These are phyloP conservation scores for Epichloe brachyelytri DNA, from an alignment of 2,329 filamentous ascomycete species.

Conservation along the genomic window DNA sequence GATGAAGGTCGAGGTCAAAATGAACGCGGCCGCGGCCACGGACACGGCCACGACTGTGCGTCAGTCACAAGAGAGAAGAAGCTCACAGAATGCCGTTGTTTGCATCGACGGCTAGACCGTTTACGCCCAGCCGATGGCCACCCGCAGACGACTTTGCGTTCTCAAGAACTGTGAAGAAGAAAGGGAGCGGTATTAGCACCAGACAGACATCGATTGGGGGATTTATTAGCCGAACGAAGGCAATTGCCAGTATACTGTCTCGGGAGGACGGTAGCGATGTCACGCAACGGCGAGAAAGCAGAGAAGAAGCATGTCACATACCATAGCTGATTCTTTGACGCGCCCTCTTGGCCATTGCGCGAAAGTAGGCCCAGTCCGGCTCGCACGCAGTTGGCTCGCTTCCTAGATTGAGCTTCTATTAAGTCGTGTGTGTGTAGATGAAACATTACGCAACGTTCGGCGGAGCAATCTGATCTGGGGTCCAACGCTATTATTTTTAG, in stretches of 20 bases:
- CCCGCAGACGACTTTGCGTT: constrained; percentile 48
- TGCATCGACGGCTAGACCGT: constrained; percentile 79
- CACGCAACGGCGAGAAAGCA: not conserved
- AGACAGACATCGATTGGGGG: not conserved
- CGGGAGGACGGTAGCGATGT: not conserved
- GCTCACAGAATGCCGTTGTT: constrained; percentile 76
- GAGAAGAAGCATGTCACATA: constrained; percentile 17
- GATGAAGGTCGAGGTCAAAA: no score
- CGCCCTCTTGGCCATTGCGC: constrained; percentile 51
- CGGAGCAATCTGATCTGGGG: not conserved
- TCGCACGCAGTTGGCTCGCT: not conserved
- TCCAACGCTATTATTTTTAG: not conserved
- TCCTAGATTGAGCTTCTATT: not conserved
- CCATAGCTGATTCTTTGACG: constrained; percentile 61
- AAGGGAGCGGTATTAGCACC: constrained; percentile 1
- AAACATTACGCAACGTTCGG: no score
- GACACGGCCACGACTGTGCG: not conserved
- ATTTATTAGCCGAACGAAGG: no score
- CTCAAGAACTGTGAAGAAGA: constrained; percentile 36
- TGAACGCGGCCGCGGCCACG: no score
- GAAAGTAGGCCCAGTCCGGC: not conserved
- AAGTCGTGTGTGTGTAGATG: no score
- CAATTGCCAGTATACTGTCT: not conserved
- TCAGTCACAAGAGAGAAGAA: not conserved
- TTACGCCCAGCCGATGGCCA: constrained; percentile 87